A percentile compares a stretch with the other conserved stretches of the same genome.
Evolutionary conservation across 2,329 filamentous ascomycete species (phyloP).

Genomic region (Ophidiomyces ophidiicola): DNA sequence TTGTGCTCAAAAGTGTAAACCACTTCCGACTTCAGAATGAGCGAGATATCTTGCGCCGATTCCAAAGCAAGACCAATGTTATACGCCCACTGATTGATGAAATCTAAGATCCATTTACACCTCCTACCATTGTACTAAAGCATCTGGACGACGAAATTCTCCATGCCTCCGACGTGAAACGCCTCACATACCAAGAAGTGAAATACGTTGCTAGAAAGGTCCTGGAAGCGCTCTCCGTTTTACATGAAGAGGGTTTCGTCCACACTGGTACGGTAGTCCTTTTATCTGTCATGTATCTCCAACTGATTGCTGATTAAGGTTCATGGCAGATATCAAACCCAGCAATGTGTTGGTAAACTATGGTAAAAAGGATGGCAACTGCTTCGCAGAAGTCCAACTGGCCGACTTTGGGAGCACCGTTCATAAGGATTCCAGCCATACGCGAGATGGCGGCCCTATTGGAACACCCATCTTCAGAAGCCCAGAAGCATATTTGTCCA

Average conservation of each 20-base stretch:
- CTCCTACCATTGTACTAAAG: conserved; percentile 16
- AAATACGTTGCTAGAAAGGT: conserved; percentile 16
- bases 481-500: conserved; percentile 15
- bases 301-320: neutral
- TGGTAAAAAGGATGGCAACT: neutral
- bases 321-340: conserved; percentile 16
- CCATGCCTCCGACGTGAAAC: conserved; percentile 7
- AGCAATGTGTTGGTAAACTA: conserved; percentile 19
- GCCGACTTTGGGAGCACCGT: conserved; percentile 16
- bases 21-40: conserved; percentile 16
- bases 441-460: conserved; percentile 12
- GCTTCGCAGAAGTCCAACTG: conserved; percentile 17
- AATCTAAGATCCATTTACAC: conserved; percentile 9
- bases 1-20: conserved; percentile 11
- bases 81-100: conserved; percentile 16
- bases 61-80: conserved; percentile 11
- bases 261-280: conserved; percentile 14
- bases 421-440: conserved; percentile 11
- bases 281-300: neutral
- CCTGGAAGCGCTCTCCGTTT: conserved; percentile 12
- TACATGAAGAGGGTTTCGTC: conserved; percentile 17
- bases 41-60: conserved; percentile 13
- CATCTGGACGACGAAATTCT: conserved; percentile 17
- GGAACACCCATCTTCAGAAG: conserved; percentile 17
- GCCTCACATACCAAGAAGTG: conserved; percentile 15